These are phyloP conservation scores for Rhodomyrtus tomentosa DNA, from an alignment of 345 rosid species.

Conservation along the genomic window DNA sequence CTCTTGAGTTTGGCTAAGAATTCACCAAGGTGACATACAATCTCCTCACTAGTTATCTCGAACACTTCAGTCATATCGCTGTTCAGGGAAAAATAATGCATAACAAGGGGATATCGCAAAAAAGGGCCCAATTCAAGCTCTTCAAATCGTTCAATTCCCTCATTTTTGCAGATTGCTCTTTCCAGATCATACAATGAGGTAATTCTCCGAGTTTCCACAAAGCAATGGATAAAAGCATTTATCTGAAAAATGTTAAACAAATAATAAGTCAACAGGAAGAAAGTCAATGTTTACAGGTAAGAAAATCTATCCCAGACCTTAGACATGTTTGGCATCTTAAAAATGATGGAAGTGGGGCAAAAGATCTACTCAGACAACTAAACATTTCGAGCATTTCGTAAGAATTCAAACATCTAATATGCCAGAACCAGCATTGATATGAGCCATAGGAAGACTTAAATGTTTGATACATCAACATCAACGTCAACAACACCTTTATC, in stretches of 20 bases:
- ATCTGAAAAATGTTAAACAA: conserved; percentile 24
- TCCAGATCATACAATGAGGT: conserved; percentile 74
- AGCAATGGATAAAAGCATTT: conserved; percentile 86
- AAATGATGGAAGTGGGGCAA: too few relatives aligned
- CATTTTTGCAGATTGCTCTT: conserved; percentile 53
- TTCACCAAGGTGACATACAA: conserved; percentile 38
- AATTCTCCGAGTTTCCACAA: conserved; percentile 50
- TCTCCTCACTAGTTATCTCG: conserved; percentile 54
- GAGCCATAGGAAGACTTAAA: not conserved
- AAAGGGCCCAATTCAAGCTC: conserved; percentile 72
- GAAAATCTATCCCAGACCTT: not conserved
- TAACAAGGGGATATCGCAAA: conserved; percentile 51
- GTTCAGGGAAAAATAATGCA: conserved; percentile 46
- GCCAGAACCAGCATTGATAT: not conserved
- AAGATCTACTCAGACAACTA: too few relatives aligned
- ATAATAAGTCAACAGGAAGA: not conserved
- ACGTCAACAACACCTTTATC: too few relatives aligned
- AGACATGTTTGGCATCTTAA: not conserved
- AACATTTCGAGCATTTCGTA: not conserved
- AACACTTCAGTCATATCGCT: conserved; percentile 26
- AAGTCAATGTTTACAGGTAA: too few relatives aligned
- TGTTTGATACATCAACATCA: not conserved
- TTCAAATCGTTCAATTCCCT: conserved; percentile 53
- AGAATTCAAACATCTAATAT: not conserved
- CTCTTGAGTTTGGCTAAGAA: conserved; percentile 18